Conservation (phyloP, 441 rosid species). For the Adansonia madagascariensis region DNA sequence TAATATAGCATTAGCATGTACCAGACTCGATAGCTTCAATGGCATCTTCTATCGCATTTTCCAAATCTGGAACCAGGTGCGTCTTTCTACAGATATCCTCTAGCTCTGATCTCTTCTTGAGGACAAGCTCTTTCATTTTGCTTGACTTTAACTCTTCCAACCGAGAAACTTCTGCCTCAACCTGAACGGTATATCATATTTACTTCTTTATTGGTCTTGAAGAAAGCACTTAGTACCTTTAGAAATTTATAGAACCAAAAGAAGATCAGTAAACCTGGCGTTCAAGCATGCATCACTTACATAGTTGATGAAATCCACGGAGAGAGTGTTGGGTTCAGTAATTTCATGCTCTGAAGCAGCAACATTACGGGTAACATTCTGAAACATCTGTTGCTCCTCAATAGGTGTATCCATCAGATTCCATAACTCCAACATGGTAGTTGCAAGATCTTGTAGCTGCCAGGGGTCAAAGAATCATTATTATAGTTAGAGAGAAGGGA, state of each 20-base stretch:
- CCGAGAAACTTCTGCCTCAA: slow-evolving; percentile 83
- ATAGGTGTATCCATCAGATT: slow-evolving; percentile 96
- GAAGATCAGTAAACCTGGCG: slow-evolving; percentile 6
- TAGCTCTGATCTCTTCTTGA: slow-evolving; percentile 85
- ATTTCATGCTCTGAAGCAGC: slow-evolving; percentile 97
- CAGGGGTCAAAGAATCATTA: slow-evolving; percentile 13
- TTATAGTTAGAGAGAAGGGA: neutral
- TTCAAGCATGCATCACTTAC: slow-evolving; percentile 51
- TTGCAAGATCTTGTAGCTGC: slow-evolving; percentile 97
- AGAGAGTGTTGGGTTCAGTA: slow-evolving; percentile 80
- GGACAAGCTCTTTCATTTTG: slow-evolving; percentile 97
- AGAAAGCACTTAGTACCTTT: neutral
- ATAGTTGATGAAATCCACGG: slow-evolving; percentile 70
- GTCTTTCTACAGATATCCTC: slow-evolving; percentile 94
- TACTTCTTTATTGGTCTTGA: slow-evolving; percentile 14
- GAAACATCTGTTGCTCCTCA: slow-evolving; percentile 92
- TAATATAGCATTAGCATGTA: slow-evolving; percentile 27
- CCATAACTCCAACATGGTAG: slow-evolving; percentile 92
- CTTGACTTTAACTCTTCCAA: slow-evolving; percentile 88
- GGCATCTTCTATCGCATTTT: slow-evolving; percentile 62
- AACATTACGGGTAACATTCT: slow-evolving; percentile 82
- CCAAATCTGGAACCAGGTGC: slow-evolving; percentile 74
- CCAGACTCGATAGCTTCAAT: slow-evolving; percentile 85
- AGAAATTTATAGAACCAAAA: slow-evolving; percentile 17
- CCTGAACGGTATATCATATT: slow-evolving; percentile 49